Conservation (phyloP, 2,329 filamentous ascomycete genomes). For the Clarireedia hainanense region DNA sequence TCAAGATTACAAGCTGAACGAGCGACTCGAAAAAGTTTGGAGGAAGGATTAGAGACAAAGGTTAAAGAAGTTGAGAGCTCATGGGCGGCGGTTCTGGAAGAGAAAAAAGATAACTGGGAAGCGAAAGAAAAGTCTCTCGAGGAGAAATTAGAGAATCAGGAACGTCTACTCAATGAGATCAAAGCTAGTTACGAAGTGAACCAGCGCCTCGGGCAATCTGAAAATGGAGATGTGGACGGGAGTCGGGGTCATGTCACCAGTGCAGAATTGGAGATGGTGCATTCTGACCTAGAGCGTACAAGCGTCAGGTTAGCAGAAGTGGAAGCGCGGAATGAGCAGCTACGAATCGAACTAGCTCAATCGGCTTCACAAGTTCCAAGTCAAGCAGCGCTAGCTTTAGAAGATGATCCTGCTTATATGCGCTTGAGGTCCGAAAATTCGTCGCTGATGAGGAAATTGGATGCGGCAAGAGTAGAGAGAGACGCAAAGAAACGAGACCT, state of each 20-base stretch:
- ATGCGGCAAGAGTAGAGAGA: slow-evolving; percentile 74
- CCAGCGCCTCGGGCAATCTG: slow-evolving; percentile 72
- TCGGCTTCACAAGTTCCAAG: slow-evolving; percentile 66
- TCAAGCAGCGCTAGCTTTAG: slow-evolving; percentile 53
- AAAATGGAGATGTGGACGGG: slow-evolving; percentile 49
- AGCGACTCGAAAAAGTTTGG: slow-evolving; percentile 62
- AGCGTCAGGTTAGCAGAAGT: slow-evolving; percentile 82
- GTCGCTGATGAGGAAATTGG: slow-evolving; percentile 79
- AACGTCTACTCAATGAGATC: slow-evolving; percentile 83
- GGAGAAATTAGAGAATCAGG: slow-evolving; percentile 91
- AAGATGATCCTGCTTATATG: slow-evolving; percentile 86
- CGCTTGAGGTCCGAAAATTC: slow-evolving; percentile 90
- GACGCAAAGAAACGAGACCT: slow-evolving; percentile 71
- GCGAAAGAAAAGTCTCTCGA: slow-evolving; percentile 86
- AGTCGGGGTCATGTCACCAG: slow-evolving; percentile 62
- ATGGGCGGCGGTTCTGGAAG: slow-evolving; percentile 82
- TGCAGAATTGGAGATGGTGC: slow-evolving; percentile 89
- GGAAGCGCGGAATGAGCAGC: slow-evolving; percentile 87
- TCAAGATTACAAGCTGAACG: slow-evolving; percentile 72
- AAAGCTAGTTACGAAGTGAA: slow-evolving; percentile 97
- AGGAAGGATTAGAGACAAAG: slow-evolving; percentile 67
- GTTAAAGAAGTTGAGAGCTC: slow-evolving; percentile 86
- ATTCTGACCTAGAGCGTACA: slow-evolving; percentile 83
- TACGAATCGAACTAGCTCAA: slow-evolving; percentile 84
- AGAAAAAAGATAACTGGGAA: slow-evolving; percentile 95